These are phyloP conservation scores for Epichloe bromicola DNA, from an alignment of 2,329 filamentous ascomycete genomes.

Conservation along the genomic window DNA sequence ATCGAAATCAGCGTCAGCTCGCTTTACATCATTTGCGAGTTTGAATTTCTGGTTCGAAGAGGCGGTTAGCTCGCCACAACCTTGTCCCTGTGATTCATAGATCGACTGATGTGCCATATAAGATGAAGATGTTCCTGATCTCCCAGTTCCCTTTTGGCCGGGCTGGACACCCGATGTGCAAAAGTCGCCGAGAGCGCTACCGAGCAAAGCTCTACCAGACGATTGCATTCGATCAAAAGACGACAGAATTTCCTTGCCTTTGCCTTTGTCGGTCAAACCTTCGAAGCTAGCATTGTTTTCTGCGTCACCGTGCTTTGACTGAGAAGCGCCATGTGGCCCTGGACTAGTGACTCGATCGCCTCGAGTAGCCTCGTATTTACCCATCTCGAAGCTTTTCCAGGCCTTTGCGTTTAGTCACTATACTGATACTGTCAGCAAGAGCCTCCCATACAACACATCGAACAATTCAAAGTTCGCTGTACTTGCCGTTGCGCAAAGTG, in stretches of 20 bases:
- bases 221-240: not conserved
- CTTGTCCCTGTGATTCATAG: not conserved
- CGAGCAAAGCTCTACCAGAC: constrained; percentile 1
- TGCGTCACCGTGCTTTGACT: not conserved
- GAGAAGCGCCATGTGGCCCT: not conserved
- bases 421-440: too few relatives aligned
- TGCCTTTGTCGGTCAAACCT: constrained; percentile 3
- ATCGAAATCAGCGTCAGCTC: not conserved
- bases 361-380: not conserved
- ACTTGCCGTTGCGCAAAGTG: not conserved
- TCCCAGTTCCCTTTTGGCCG: constrained; percentile 9
- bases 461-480: not conserved
- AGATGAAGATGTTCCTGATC: constrained; percentile 1
- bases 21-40: not conserved
- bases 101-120: not conserved
- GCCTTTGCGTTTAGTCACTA: not conserved
- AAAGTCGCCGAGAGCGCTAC: not conserved
- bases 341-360: not conserved
- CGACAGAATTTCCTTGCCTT: constrained; percentile 6
- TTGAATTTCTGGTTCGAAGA: not conserved
- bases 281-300: not conserved
- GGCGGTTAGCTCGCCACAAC: not conserved
- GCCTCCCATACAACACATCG: too few relatives aligned
- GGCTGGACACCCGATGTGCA: not conserved
- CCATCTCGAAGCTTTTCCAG: not conserved